Base-by-base conservation (phyloP, 2,329 filamentous ascomycete genomes). In the Colletotrichum sidae region DNA sequence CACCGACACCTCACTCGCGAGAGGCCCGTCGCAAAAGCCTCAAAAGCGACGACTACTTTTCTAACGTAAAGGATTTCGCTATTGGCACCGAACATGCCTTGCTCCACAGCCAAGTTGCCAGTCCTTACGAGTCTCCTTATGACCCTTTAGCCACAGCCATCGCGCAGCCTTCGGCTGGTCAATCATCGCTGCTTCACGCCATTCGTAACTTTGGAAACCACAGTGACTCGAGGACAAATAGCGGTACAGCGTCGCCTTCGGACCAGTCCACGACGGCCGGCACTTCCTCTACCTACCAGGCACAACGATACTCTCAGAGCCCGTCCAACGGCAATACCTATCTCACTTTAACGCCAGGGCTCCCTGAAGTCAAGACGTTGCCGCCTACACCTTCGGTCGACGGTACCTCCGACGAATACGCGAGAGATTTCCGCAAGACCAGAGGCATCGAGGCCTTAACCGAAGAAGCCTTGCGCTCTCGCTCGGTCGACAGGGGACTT, bases 41-140 rank as follows among this genome's bases (percentile, higher is more conserved):
- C 70, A 75, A 86, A 72, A 69, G 84, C 71, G 78, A 88, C 77
- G 76, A 87, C 77, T 86, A 85, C 70, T 87, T 88, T 66, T 74
- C 80, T 33, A 79, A 76, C 53, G 70, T 79, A 25, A 79, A 76
- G 39, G 79, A 83, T 72, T 58, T 59, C 10, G 63, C 66, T n/a
- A 15, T 46, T 71, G 70, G 79, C 83, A 70, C 83, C 85, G 56
- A 78, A 57, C 92, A 95, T 74, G 92, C 92, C 17, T 79, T 95
- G 46, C 88, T 92, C 15, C 90, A 92, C 70, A 94, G 91, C 73
- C 85, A 92, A 53, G 89, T 87, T 41, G 91, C 87, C 15, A 92
- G 89, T 72, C 92, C 91, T 1, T 87, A 90, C 52, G 77, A 80
- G 12, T 78, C 78, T 68, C 72, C 74, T 2, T 80, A 81, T 57